phyloP scores from a whole-genome alignment of 176 grass and related monocot species.

The Phyllostachys edulis region DNA sequence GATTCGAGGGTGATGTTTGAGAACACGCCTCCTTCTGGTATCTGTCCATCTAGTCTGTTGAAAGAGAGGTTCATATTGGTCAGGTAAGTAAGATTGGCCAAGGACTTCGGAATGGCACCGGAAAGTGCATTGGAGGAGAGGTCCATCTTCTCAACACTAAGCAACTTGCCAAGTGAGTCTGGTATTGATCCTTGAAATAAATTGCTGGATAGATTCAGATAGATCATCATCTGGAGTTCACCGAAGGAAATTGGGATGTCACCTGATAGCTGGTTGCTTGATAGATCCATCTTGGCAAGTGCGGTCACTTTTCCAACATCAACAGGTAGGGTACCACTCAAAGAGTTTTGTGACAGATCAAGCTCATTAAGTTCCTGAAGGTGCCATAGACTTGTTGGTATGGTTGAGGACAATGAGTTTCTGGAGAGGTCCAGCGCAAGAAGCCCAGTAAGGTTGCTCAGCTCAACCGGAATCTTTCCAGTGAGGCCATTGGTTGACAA shows the following conservation, averaged over 20 bases:
- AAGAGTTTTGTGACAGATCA: constrained; percentile 41
- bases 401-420: constrained; percentile 42
- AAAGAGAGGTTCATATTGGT: too few relatives aligned
- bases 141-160: constrained; percentile 31
- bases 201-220: constrained; percentile 33
- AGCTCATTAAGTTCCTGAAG: constrained; percentile 38
- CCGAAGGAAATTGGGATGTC: constrained; percentile 35
- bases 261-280: constrained; percentile 40
- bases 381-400: constrained; percentile 32
- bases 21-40: too few relatives aligned
- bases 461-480: constrained; percentile 40
- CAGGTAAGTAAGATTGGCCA: too few relatives aligned
- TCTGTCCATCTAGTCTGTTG: too few relatives aligned
- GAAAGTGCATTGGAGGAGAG: constrained; percentile 35
- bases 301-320: constrained; percentile 33
- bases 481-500: constrained; percentile 38
- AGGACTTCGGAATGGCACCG: too few relatives aligned
- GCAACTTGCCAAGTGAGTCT: constrained; percentile 24
- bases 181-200: constrained; percentile 41
- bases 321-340: constrained; percentile 19
- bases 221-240: constrained; percentile 35
- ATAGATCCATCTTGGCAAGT: constrained; percentile 36
- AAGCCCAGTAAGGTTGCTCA: constrained; percentile 29
- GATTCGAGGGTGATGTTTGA: too few relatives aligned
- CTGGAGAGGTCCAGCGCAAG: constrained; percentile 32